Conservation (phyloP, 1,139 yeast species). For the Geotrichum citri-aurantii region DNA sequence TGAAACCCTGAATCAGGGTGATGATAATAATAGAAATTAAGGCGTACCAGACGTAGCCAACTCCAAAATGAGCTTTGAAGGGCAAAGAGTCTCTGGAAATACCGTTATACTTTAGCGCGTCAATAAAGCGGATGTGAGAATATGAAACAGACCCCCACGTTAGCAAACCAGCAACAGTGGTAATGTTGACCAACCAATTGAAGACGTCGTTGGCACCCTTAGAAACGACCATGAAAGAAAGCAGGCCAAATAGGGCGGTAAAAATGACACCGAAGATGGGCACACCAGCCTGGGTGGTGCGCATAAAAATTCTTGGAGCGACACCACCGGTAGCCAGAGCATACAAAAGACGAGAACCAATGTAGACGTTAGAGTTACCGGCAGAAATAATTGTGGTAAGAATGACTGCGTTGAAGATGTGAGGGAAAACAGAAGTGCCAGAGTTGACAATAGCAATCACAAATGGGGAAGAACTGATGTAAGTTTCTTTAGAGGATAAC, state of each 20-base stretch:
- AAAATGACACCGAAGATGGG: conserved; percentile 53
- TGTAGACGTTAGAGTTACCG: conserved; percentile 74
- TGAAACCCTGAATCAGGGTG: conserved; percentile 63
- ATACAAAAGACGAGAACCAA: conserved; percentile 67
- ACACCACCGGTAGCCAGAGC: conserved; percentile 59
- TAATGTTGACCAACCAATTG: conserved; percentile 70
- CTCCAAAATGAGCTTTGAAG: conserved; percentile 65
- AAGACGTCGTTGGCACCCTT: conserved; percentile 65
- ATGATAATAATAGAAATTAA: conserved; percentile 49
- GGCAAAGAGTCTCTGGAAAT: conserved; percentile 61
- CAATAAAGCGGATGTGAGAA: conserved; percentile 59
- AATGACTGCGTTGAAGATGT: conserved; percentile 72
- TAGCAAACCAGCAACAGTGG: conserved; percentile 71
- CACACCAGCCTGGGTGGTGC: conserved; percentile 68
- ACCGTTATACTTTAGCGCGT: conserved; percentile 48
- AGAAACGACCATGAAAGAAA: conserved; percentile 64
- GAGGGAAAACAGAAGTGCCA: conserved; percentile 50
- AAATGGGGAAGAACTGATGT: conserved; percentile 77
- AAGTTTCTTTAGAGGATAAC: conserved; percentile 40
- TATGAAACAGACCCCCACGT: conserved; percentile 71
- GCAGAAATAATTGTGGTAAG: conserved; percentile 66
- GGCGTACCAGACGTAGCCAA: conserved; percentile 63
- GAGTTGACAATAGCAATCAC: conserved; percentile 58
- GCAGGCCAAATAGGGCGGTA: conserved; percentile 56
- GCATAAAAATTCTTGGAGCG: conserved; percentile 65